phyloP scores from a whole-genome alignment of 768 basidiomycete species.

The Tylopilus vinaceipallidus region DNA sequence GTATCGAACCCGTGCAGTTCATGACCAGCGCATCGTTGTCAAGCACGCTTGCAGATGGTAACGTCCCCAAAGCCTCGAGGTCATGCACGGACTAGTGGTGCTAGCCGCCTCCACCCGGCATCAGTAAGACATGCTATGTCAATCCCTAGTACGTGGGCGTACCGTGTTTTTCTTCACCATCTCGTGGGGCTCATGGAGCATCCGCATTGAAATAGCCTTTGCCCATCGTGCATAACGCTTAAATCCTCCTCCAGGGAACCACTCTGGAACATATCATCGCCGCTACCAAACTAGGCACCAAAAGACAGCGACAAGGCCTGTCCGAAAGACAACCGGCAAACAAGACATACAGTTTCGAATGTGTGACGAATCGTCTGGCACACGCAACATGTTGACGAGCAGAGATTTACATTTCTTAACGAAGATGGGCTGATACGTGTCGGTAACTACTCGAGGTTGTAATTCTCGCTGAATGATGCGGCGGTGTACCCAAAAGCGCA shows the following conservation, averaged over 20 bases:
- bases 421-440: not conserved
- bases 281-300: not conserved
- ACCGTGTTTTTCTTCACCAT: constrained; percentile 2
- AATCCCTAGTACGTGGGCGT: not conserved
- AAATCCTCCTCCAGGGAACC: constrained; percentile 33
- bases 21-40: not conserved
- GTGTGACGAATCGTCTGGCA: not conserved
- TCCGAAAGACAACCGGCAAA: no score
- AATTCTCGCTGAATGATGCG: not conserved
- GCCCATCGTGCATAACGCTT: constrained; percentile 31
- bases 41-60: not conserved
- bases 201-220: constrained; percentile 27
- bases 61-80: constrained; percentile 12
- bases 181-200: not conserved
- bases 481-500: not conserved
- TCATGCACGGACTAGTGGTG: constrained; percentile 37
- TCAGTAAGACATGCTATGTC: not conserved
- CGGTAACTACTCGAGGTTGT: not conserved
- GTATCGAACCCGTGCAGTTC: constrained; percentile 1
- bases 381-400: not conserved
- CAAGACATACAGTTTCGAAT: no score
- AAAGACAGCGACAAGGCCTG: no score
- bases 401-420: not conserved
- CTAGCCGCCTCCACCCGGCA: constrained; percentile 28
- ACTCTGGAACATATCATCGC: constrained; percentile 23